Evolutionary conservation across 2,329 filamentous ascomycete species (phyloP).

Genomic region (Talaromyces sp.): DNA sequence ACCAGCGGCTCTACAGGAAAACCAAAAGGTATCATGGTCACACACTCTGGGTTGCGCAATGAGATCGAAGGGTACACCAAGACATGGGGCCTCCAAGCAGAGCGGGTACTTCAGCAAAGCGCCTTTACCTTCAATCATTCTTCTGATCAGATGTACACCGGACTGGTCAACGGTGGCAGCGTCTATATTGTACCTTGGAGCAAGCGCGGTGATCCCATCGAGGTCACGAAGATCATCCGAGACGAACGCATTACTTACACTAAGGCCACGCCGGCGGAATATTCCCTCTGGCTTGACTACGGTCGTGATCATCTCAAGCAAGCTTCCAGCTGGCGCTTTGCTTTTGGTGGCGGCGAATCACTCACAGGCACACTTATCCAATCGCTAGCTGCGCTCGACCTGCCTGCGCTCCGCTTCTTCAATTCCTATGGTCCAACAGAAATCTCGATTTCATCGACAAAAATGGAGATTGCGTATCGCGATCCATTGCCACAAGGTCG

Average conservation of each 20-base stretch:
- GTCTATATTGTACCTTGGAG: slow-evolving; percentile 18
- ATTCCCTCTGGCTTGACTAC: slow-evolving; percentile 20
- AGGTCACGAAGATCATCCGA: slow-evolving; percentile 20
- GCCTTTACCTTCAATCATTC: slow-evolving; percentile 20
- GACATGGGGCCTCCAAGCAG: slow-evolving; percentile 11
- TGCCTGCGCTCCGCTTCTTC: slow-evolving; percentile 16
- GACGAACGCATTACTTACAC: slow-evolving; percentile 22
- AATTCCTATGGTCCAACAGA: slow-evolving; percentile 23
- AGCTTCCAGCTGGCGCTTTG: not conserved
- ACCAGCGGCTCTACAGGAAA: slow-evolving; percentile 26
- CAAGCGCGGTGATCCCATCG: slow-evolving; percentile 4
- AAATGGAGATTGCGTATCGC: slow-evolving; percentile 4
- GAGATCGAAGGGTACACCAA: slow-evolving; percentile 21
- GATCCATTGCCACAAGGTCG: not conserved
- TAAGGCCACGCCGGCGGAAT: slow-evolving; percentile 24
- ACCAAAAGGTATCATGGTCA: slow-evolving; percentile 38
- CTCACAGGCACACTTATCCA: not conserved
- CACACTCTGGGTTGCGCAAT: slow-evolving; percentile 24
- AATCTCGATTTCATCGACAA: slow-evolving; percentile 21
- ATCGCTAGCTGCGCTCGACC: slow-evolving; percentile 15
- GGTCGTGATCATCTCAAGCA: slow-evolving; percentile 17
- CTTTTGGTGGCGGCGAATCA: slow-evolving; percentile 13
- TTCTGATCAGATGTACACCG: slow-evolving; percentile 19
- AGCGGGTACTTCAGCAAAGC: slow-evolving; percentile 21
- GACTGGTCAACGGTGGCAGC: slow-evolving; percentile 20